phyloP scores from a whole-genome alignment of 1,139 yeast genomes.

The Zygoascus sp. region DNA sequence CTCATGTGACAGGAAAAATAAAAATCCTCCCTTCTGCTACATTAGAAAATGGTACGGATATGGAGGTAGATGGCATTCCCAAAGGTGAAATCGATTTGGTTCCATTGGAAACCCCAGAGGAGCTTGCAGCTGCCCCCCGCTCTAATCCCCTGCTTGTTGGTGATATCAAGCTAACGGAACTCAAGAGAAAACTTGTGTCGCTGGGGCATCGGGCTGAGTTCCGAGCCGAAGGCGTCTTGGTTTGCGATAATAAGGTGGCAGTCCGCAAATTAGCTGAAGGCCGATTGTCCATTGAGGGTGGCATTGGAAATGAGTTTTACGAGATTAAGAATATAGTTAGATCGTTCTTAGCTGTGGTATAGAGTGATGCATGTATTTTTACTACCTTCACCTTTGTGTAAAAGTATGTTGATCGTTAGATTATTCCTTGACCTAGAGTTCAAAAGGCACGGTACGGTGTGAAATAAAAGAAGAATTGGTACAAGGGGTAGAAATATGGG shows the following conservation, averaged over 20 bases:
- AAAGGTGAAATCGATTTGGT: slow-evolving; percentile 23
- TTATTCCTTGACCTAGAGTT: too few species aligned
- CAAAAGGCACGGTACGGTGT: too few species aligned
- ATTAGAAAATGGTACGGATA: slow-evolving; percentile 4
- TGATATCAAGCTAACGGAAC: slow-evolving; percentile 77
- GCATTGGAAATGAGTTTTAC: slow-evolving; percentile 70
- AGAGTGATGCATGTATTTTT: slow-evolving; percentile 9
- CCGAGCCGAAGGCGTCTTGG: slow-evolving; percentile 88
- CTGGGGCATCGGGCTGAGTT: slow-evolving; percentile 76
- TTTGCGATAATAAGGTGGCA: slow-evolving; percentile 73
- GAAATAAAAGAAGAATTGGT: too few species aligned
- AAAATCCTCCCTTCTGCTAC: slow-evolving; percentile 28
- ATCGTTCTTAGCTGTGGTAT: slow-evolving; percentile 75
- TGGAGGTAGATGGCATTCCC: slow-evolving; percentile 3
- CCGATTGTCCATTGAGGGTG: slow-evolving; percentile 79
- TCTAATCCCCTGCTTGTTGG: slow-evolving; percentile 67
- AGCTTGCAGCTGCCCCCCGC: slow-evolving; percentile 33
- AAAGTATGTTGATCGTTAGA: too few species aligned
- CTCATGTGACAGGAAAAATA: slow-evolving; percentile 77
- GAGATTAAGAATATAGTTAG: slow-evolving; percentile 71
- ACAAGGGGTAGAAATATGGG: too few species aligned
- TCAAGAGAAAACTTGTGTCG: slow-evolving; percentile 57
- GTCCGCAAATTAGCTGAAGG: slow-evolving; percentile 79
- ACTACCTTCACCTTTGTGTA: too few species aligned
- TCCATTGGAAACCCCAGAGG: slow-evolving; percentile 29